These are phyloP conservation scores for Diaporthe amygdali DNA, from an alignment of 2,329 filamentous ascomycete genomes.

Conservation along the genomic window DNA sequence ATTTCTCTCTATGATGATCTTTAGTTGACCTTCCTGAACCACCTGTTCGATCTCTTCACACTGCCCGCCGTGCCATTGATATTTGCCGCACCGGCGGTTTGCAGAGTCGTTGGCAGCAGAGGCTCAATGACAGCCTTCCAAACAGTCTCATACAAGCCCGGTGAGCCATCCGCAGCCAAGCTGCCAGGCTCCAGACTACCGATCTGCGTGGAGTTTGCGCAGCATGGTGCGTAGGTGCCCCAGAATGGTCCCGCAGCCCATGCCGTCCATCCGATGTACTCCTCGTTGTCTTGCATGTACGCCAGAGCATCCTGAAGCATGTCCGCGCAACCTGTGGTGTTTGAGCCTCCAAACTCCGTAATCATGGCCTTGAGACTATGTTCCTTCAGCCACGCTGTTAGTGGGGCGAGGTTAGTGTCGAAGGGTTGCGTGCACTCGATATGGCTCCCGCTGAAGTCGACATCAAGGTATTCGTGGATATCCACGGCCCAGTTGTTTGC, in stretches of 20 bases:
- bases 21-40: neutral
- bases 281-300: slow-evolving; percentile 51
- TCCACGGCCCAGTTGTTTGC: slow-evolving; percentile 54
- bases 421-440: slow-evolving; percentile 45
- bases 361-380: slow-evolving; percentile 53
- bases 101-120: slow-evolving; percentile 45
- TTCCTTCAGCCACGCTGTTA: slow-evolving; percentile 51
- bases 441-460: slow-evolving; percentile 51
- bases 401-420: slow-evolving; percentile 42
- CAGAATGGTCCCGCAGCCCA: slow-evolving; percentile 57
- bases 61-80: slow-evolving; percentile 28
- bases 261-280: slow-evolving; percentile 57
- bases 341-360: slow-evolving; percentile 53
- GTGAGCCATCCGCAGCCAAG: slow-evolving; percentile 45
- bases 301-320: slow-evolving; percentile 49
- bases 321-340: slow-evolving; percentile 45
- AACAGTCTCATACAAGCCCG: slow-evolving; percentile 50
- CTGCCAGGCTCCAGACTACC: slow-evolving; percentile 54
- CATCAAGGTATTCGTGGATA: slow-evolving; percentile 58
- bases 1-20: neutral
- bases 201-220: slow-evolving; percentile 43
- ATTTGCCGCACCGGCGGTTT: slow-evolving; percentile 41
- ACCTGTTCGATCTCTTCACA: neutral
- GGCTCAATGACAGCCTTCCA: slow-evolving; percentile 50
- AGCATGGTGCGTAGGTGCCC: slow-evolving; percentile 45